These are phyloP conservation scores for Viridothelium virens DNA, from an alignment of 495 filamentous ascomycete genomes.

Conservation along the genomic window DNA sequence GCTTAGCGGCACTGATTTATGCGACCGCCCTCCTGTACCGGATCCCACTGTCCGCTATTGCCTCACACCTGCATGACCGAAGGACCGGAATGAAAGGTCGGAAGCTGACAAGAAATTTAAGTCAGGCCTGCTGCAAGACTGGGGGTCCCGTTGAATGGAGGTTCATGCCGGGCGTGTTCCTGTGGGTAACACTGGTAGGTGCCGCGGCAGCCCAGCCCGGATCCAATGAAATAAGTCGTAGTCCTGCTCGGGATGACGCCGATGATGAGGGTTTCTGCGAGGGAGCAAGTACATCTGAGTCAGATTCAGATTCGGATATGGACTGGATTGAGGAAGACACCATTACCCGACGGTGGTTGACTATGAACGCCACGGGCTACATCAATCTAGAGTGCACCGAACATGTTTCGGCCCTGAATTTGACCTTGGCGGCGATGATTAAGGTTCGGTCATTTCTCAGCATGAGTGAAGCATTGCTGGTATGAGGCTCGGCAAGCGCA, in stretches of 20 bases:
- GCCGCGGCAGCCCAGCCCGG: not conserved
- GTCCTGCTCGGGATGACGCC: not conserved
- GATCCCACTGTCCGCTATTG: not conserved
- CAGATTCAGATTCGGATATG: not conserved
- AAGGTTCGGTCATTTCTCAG: not conserved
- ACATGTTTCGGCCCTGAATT: not conserved
- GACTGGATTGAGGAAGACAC: not conserved
- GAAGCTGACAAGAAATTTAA: not conserved
- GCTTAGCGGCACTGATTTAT: slow-evolving; percentile 7
- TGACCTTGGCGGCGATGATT: not conserved
- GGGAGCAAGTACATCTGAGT: not conserved
- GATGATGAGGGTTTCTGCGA: not conserved
- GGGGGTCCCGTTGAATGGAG: not conserved
- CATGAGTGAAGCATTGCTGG: not conserved
- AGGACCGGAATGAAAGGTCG: not conserved
- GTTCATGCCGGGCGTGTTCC: not conserved
- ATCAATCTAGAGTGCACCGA: not conserved
- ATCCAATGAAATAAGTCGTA: not conserved
- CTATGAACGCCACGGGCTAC: not conserved
- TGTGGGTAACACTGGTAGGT: not conserved
- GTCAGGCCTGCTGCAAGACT: not conserved
- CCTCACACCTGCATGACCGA: not conserved
- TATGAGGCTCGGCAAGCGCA: not conserved
- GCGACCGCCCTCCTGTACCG: not conserved
- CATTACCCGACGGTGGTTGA: not conserved